A percentile compares a stretch with the other conserved stretches of the same genome.
Evolutionary conservation across 2,329 filamentous ascomycete genomes (phyloP).

Genomic region (Xylaria sp.): DNA sequence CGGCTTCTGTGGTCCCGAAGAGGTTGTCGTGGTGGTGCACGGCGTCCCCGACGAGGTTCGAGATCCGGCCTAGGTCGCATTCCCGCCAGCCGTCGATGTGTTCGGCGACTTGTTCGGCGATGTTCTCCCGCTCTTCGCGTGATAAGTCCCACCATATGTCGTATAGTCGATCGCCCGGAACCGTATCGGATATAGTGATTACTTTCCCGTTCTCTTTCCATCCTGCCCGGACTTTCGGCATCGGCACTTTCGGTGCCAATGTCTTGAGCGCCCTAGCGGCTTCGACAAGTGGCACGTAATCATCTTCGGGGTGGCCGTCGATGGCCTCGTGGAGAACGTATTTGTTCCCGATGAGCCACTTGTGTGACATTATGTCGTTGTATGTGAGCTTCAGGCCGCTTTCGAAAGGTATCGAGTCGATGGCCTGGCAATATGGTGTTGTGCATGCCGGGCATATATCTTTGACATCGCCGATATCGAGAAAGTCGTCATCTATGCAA

Average conservation of each 20-base stretch:
- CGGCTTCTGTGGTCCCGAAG: conserved; percentile 23
- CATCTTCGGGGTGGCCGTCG: conserved; percentile 27
- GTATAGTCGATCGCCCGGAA: conserved; percentile 32
- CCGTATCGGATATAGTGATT: conserved; percentile 36
- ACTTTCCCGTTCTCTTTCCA: conserved; percentile 39
- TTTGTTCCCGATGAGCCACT: conserved; percentile 36
- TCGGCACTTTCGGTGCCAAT: conserved; percentile 28
- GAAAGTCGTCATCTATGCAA: conserved; percentile 18
- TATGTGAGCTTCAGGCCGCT: conserved; percentile 34
- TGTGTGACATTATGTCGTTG: conserved; percentile 35
- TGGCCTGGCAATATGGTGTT: conserved; percentile 35
- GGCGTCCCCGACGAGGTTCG: conserved; percentile 15
- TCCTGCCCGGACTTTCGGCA: conserved; percentile 33
- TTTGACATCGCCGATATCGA: conserved; percentile 34
- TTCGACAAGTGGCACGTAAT: conserved; percentile 29
- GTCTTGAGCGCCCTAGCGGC: conserved; percentile 26
- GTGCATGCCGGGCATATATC: conserved; percentile 37
- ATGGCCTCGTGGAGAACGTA: conserved; percentile 34
- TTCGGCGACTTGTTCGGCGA: conserved; percentile 33
- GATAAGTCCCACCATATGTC: conserved; percentile 37
- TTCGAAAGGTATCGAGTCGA: conserved; percentile 37
- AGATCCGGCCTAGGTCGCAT: conserved; percentile 15
- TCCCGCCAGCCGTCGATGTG: conserved; percentile 34
- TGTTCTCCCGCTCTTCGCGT: conserved; percentile 14
- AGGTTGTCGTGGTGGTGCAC: conserved; percentile 31